Evolutionary conservation across 2,329 filamentous ascomycete genomes (phyloP).

Genomic region (Aphanocladium album): DNA sequence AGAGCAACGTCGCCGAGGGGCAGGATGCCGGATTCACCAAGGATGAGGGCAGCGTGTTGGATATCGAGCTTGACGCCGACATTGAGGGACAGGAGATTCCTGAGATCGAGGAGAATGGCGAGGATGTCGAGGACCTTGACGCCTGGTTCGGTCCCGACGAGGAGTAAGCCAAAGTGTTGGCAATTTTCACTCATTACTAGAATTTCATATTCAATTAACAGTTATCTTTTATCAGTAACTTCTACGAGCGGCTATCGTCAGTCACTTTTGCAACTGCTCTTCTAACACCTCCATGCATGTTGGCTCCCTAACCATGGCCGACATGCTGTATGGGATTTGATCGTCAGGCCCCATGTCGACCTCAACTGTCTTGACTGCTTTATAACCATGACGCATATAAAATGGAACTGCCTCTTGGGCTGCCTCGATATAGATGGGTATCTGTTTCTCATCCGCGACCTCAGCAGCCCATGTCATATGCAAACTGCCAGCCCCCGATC

Average conservation of each 20-base stretch:
- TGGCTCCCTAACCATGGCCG: background rate
- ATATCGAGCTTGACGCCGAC: slow-evolving; percentile 5
- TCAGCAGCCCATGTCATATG: background rate
- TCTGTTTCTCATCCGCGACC: background rate
- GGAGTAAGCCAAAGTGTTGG: background rate
- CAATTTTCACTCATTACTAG: background rate
- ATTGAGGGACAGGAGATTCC: slow-evolving; percentile 4
- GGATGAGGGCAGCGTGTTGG: background rate
- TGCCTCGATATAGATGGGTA: background rate
- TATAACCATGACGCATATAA: background rate
- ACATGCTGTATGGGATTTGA: background rate
- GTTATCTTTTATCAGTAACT: background rate
- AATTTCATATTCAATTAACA: background rate
- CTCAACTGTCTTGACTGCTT: background rate
- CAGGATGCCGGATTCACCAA: background rate
- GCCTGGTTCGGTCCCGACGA: background rate
- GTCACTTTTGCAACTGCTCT: too few relatives aligned
- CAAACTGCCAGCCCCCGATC: background rate
- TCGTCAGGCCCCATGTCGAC: background rate
- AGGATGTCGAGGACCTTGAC: slow-evolving; percentile 13
- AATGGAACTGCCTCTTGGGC: background rate
- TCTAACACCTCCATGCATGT: too few relatives aligned
- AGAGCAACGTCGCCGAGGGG: background rate
- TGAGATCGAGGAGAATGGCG: background rate
- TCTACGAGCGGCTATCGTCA: background rate